Base-by-base conservation (phyloP, 371 early-diverging fungal species). In the Rhizomucor pusillus region DNA sequence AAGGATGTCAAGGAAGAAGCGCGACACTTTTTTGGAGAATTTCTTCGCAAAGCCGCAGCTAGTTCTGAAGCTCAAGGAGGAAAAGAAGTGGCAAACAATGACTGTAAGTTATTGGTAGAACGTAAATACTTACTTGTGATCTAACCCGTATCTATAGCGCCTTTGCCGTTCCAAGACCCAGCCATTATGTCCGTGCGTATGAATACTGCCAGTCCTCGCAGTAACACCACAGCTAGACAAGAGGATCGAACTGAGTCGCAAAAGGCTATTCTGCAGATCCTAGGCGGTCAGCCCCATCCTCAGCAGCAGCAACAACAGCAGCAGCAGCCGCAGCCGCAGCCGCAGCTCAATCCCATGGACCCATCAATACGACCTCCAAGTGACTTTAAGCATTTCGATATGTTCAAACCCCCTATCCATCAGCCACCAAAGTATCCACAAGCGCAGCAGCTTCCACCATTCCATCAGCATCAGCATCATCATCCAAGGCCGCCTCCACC, bases 1-100 rank as follows among this genome's bases (percentile, higher is more conserved):
- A 18, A 12, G 43, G 52, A 56, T 39, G 47, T 73, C 14, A 61
- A 75, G 39, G 67, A 71, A 7, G 79, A 81, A 46, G 81, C 85
- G 4, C 88, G 89, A 41, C 66, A 74, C 43, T 86, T 88, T 55
- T 78, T 89, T 63, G 84, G 82, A 10, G 85, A 87, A 16, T 86
- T 86, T 49, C 63, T 88, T 55, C 80, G 86, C 39, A 87, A 87
- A 16, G 89, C 89, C 5, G 73, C 89, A 46, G 73, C 74, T 52
- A 49, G 71, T 56, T 72, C 67, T 29, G 29, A 29, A 47, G 20
- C 57, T 10, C 14, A 25, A 18, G 23, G 19, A 52, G 60, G 47
- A 50, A 53, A 22, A 66, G 58, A 48, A 44, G 45, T 36, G 50
- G 54, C 10, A 53, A 56, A 36, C 22, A 40, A 35, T 33, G 35